Evolutionary conservation across 2,329 filamentous ascomycete genomes (phyloP).

Genomic region (Reticulascus tulasneorum): DNA sequence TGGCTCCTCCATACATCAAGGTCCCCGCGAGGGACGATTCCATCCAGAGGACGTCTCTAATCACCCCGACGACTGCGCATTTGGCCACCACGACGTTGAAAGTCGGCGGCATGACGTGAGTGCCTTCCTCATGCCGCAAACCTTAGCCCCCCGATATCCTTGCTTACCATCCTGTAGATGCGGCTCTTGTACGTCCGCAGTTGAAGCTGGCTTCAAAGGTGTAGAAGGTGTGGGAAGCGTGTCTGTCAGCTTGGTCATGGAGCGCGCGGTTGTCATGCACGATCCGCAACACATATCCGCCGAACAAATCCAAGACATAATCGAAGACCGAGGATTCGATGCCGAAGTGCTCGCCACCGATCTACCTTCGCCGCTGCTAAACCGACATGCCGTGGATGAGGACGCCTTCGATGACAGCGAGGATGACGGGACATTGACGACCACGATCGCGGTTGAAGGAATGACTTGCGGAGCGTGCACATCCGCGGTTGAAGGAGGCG

Average conservation of each 20-base stretch:
- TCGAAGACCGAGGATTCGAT: slow-evolving; percentile 90
- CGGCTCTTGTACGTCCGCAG: slow-evolving; percentile 91
- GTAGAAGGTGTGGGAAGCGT: slow-evolving; percentile 79
- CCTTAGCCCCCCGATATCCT: slow-evolving; percentile 1
- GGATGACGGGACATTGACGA: slow-evolving; percentile 49
- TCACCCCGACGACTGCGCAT: slow-evolving; percentile 44
- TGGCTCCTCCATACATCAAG: slow-evolving; percentile 49
- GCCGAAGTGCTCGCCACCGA: slow-evolving; percentile 84
- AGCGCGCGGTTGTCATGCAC: slow-evolving; percentile 91
- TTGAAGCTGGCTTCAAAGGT: slow-evolving; percentile 84
- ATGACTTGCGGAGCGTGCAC: slow-evolving; percentile 94
- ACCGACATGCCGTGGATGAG: slow-evolving; percentile 28
- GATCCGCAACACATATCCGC: slow-evolving; percentile 70
- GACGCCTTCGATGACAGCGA: slow-evolving; percentile 31
- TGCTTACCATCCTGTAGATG: slow-evolving; percentile 50
- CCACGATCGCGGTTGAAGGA: slow-evolving; percentile 74
- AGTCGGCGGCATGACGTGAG: slow-evolving; percentile 81
- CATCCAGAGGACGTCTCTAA: slow-evolving; percentile 23
- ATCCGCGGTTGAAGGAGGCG: slow-evolving; percentile 76
- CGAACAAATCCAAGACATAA: slow-evolving; percentile 75
- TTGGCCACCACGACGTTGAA: slow-evolving; percentile 89
- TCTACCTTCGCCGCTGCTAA: slow-evolving; percentile 52
- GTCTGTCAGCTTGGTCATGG: slow-evolving; percentile 91
- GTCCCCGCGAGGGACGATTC: slow-evolving; percentile 38
- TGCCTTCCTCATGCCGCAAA: slow-evolving; percentile 19